phyloP scores from a whole-genome alignment of 345 rosid genomes.

The Durio zibethinus region DNA sequence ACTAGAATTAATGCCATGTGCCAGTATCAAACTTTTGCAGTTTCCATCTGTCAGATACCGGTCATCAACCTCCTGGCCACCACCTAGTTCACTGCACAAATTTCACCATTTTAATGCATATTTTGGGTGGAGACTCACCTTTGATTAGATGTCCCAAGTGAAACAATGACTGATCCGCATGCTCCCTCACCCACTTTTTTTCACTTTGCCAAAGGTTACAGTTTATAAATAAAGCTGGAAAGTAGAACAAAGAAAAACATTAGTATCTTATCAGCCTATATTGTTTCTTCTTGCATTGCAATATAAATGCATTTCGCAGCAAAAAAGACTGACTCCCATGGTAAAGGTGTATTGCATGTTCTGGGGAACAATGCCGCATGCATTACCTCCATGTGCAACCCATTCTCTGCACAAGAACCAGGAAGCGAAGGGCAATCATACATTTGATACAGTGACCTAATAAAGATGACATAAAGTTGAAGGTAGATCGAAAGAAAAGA shows the following conservation, averaged over 20 bases:
- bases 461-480: background rate
- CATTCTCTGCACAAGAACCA: background rate
- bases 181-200: background rate
- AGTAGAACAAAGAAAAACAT: background rate
- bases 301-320: background rate
- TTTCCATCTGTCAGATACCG: background rate
- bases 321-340: background rate
- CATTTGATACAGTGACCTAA: background rate
- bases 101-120: background rate
- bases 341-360: background rate
- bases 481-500: background rate
- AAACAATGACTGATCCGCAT: background rate
- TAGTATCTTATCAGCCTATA: background rate
- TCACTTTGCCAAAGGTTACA: no score
- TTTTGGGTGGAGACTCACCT: background rate
- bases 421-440: background rate
- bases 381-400: background rate
- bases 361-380: background rate
- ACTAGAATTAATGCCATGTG: background rate
- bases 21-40: background rate
- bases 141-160: background rate
- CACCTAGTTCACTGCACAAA: background rate
- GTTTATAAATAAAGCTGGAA: background rate
- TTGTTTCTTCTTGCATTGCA: background rate
- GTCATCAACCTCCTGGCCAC: background rate